Evolutionary conservation across 257 asterid genomes (phyloP), one percentile per base, ranked within the genome.

Genomic region (Nemophila menziesii): DNA sequence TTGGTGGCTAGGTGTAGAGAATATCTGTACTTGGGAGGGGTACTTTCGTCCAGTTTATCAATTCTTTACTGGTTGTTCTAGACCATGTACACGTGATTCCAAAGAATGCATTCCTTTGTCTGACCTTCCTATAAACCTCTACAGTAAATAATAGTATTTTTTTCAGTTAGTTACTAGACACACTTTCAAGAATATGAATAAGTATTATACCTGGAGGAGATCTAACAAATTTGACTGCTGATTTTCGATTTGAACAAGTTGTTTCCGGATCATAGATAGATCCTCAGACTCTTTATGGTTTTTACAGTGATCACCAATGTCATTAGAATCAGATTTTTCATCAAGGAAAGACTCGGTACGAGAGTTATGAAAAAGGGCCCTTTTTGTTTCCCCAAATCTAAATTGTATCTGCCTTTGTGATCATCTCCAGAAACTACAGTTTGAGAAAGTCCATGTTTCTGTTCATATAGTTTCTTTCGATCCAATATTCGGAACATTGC

Each of bases 71-170:
- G n/a, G n/a, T n/a, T n/a, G 61, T 67, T 89, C 97, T 13, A 89
- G 80, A 58, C 97, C 95, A 43, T 70, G 90, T 22, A 89, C 95
- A 33, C 93, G 90, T 26, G 90, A 65, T 75, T 89, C 97, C 34
- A 89, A 63, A 43, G 97, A 75, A 43, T 43, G 68, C 92, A 89
- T 66, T 27, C 92, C 84, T 16, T 59, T 78, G 46, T 78, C 84
- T 20, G 97, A 75, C 75, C 78, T 89, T 70, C 95, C 93, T 26
- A 83, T 78, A 43, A 83, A 84, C 55, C 60, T 72, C 97, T 89
- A 57, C 22, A 45, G 27, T 39, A 20, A 53, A 45, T 13, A 54
- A n/a, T n/a, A n/a, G n/a, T n/a, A n/a, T n/a, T n/a, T n/a, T n/a
- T n/a, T n/a, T n/a, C n/a, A n/a, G n/a, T n/a, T n/a, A n/a, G n/a